phyloP scores from a whole-genome alignment of 2,329 filamentous ascomycete species.

The Phaeosphaeria sp. region DNA sequence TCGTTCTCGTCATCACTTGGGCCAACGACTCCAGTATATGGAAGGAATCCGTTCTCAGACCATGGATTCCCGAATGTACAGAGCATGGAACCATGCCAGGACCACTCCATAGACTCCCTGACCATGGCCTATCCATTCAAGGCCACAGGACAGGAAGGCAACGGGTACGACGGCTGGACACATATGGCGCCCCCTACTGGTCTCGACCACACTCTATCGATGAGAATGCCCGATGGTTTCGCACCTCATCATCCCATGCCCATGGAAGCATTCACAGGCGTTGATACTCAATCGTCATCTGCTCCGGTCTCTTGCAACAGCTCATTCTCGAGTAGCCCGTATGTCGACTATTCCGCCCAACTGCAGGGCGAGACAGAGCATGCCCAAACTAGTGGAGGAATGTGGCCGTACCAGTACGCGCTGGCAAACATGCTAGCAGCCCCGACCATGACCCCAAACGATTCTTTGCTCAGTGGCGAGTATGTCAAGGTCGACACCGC shows the following conservation, averaged over 20 bases:
- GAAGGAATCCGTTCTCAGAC: conserved; percentile 27
- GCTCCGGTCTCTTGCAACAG: conserved; percentile 7
- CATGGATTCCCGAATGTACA: conserved; percentile 25
- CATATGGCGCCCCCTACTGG: conserved; percentile 7
- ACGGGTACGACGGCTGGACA: conserved; percentile 15
- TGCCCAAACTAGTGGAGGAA: conserved; percentile 7
- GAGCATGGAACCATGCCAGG: conserved; percentile 21
- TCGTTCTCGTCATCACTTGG: conserved; percentile 36
- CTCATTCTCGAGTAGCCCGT: conserved; percentile 7
- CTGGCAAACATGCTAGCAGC: conserved; percentile 6
- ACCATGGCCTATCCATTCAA: conserved; percentile 15
- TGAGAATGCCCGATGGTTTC: conserved; percentile 9
- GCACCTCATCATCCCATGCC: conserved; percentile 4
- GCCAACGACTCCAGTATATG: conserved; percentile 36
- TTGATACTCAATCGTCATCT: conserved; percentile 7
- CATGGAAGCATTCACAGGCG: neutral
- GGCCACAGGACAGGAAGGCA: conserved; percentile 6
- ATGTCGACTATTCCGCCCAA: conserved; percentile 7
- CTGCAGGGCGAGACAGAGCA: conserved; percentile 12
- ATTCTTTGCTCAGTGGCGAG: conserved; percentile 14
- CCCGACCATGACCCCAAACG: conserved; percentile 21
- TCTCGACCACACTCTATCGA: conserved; percentile 2
- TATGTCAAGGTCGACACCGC: conserved; percentile 17
- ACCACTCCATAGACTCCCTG: conserved; percentile 21
- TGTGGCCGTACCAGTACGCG: conserved; percentile 12